Percentiles rank a stretch among this genome's conserved stretches.
Conservation (phyloP, 306 rosid species). For the Prunus mira region DNA sequence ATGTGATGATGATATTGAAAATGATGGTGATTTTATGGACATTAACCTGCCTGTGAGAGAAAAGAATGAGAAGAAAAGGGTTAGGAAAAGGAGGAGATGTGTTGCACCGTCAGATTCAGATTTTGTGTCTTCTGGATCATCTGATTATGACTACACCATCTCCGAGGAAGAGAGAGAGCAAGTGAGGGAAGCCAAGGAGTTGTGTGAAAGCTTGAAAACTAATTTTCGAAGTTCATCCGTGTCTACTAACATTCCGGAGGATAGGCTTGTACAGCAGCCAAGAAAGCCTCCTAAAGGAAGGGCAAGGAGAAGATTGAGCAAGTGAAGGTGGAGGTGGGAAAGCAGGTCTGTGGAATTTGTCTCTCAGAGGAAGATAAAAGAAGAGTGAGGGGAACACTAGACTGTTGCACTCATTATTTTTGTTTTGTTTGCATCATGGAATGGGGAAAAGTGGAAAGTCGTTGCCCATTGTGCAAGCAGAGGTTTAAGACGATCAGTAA, state of each 20-base stretch:
- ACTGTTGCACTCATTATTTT: constrained; percentile 90
- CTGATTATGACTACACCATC: constrained; percentile 70
- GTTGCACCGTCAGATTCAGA: constrained; percentile 49
- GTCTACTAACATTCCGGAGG: constrained; percentile 38
- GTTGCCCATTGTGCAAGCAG: constrained; percentile 98
- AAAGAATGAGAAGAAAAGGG: constrained; percentile 31
- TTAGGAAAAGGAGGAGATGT: constrained; percentile 39
- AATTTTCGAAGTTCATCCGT: constrained; percentile 51
- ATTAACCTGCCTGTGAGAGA: constrained; percentile 26
- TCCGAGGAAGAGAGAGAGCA: constrained; percentile 99
- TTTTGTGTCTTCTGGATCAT: constrained; percentile 47
- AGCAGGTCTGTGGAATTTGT: constrained; percentile 94
- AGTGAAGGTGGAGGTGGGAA: constrained; percentile 52
- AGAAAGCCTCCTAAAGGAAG: constrained; percentile 62
- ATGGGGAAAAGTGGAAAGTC: constrained; percentile 98
- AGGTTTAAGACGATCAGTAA: constrained; percentile 82
- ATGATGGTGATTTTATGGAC: constrained; percentile 43
- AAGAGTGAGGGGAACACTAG: constrained; percentile 78
- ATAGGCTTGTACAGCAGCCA: constrained; percentile 26
- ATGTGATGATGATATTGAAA: constrained; percentile 39
- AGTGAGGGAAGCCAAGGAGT: constrained; percentile 77
- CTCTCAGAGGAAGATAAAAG: constrained; percentile 91
- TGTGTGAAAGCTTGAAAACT: constrained; percentile 44
- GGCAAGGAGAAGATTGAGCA: constrained; percentile 89
- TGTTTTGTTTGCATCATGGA: constrained; percentile 94